phyloP scores from a whole-genome alignment of 352 stramenopile species.

The Globisporangium cylindrosporum region DNA sequence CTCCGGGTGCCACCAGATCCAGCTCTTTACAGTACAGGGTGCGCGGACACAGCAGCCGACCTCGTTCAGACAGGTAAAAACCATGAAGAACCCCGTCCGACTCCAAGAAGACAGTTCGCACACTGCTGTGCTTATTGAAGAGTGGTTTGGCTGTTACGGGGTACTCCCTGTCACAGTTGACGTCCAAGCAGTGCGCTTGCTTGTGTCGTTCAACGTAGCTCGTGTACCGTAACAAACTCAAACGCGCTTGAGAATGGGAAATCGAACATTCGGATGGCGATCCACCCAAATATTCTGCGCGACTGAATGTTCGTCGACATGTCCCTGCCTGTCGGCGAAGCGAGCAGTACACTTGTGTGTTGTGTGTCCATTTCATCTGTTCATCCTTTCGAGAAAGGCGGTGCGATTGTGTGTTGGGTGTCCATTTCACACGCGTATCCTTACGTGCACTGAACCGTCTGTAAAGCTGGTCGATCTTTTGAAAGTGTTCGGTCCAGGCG shows the following conservation, averaged over 20 bases:
- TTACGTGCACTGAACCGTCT: neutral
- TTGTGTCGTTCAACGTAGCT: neutral
- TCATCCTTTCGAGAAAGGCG: no score
- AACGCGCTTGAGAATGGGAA: neutral
- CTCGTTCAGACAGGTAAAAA: neutral
- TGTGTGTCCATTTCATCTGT: neutral
- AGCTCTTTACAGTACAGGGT: neutral
- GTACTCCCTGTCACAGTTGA: slow-evolving; percentile 1
- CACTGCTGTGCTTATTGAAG: no score
- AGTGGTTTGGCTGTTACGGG: neutral
- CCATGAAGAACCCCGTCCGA: neutral
- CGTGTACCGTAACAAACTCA: no score
- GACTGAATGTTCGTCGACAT: neutral
- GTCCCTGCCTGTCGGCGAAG: neutral
- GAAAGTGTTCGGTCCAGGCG: neutral
- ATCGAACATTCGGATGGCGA: slow-evolving; percentile 1
- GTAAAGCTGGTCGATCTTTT: slow-evolving; percentile 2
- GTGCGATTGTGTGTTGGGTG: neutral
- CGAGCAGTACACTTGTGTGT: neutral
- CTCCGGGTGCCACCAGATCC: slow-evolving; percentile 8
- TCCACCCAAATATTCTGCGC: neutral
- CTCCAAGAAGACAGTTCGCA: neutral
- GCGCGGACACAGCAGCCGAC: neutral
- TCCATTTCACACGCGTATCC: neutral
- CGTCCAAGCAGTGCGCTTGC: neutral